phyloP scores from a whole-genome alignment of 2,329 filamentous ascomycete genomes.

The Pseudogymnoascus sp. region DNA sequence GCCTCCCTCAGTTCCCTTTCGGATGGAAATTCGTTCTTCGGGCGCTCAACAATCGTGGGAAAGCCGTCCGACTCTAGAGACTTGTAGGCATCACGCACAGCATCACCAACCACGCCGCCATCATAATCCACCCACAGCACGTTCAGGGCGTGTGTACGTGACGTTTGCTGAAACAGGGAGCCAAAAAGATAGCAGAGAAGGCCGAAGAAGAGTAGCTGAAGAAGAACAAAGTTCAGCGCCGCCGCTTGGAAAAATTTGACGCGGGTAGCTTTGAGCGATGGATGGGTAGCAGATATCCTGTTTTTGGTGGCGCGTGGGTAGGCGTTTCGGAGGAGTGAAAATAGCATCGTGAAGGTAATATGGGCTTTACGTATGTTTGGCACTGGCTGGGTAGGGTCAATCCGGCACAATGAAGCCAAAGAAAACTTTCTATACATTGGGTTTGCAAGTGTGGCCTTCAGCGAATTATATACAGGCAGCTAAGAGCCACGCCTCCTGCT shows the following conservation, averaged over 20 bases:
- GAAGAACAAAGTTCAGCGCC: conserved; percentile 16
- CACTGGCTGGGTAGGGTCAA: neutral
- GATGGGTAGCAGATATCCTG: conserved; percentile 14
- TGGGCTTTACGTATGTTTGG: neutral
- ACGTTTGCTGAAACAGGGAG: conserved; percentile 23
- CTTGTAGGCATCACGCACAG: conserved; percentile 30
- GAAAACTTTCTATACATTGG: neutral
- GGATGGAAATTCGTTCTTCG: conserved; percentile 23
- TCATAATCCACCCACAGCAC: conserved; percentile 60
- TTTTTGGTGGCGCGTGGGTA: conserved; percentile 13
- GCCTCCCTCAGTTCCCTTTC: conserved; percentile 25
- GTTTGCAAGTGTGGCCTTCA: neutral
- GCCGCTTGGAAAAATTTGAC: conserved; percentile 18
- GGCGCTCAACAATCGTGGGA: conserved; percentile 28
- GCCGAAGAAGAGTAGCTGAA: conserved; percentile 21
- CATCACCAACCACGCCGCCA: conserved; percentile 35
- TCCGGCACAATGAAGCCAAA: neutral
- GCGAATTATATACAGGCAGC: neutral
- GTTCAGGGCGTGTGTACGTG: conserved; percentile 36
- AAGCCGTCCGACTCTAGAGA: conserved; percentile 27
- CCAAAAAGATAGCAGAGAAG: conserved; percentile 31
- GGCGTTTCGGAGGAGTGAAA: neutral
- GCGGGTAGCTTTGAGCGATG: conserved; percentile 8
- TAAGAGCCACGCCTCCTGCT: neutral
- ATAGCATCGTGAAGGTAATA: neutral